These are phyloP conservation scores for Mortierella alpina DNA, from an alignment of 192 early-diverging fungal genomes.

Conservation along the genomic window DNA sequence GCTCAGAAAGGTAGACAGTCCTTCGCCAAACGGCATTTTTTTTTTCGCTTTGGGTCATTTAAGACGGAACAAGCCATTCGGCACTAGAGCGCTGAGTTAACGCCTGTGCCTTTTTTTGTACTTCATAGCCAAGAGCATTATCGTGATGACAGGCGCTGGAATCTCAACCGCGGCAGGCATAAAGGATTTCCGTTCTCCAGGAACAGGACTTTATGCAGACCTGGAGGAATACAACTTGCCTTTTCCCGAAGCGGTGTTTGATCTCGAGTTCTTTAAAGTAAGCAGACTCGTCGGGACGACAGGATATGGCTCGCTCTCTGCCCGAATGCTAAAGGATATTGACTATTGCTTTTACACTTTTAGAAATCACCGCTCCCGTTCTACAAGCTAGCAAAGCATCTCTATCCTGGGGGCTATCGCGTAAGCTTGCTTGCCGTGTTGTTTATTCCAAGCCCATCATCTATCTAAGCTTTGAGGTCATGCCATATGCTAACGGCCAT, in stretches of 20 bases:
- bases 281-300: background rate
- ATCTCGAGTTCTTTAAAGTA: conserved; percentile 86
- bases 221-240: conserved; percentile 91
- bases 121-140: conserved; percentile 68
- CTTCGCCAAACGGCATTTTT: background rate
- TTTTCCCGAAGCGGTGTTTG: conserved; percentile 95
- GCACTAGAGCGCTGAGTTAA: background rate
- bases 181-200: conserved; percentile 93
- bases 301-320: background rate
- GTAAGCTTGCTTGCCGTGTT: conserved; percentile 24
- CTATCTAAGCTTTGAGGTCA: background rate
- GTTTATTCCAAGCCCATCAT: background rate
- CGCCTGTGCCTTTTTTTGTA: background rate
- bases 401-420: conserved; percentile 83
- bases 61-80: too few species aligned
- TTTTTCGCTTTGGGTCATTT: too few species aligned
- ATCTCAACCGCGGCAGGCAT: conserved; percentile 88
- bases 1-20: conserved; percentile 41
- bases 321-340: background rate
- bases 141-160: conserved; percentile 94
- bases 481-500: background rate
- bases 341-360: background rate
- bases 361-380: conserved; percentile 86
- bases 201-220: conserved; percentile 95
- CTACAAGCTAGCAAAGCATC: conserved; percentile 87